Evolutionary conservation across 768 basidiomycete species (phyloP).

Genomic region (Serendipita vermifera): DNA sequence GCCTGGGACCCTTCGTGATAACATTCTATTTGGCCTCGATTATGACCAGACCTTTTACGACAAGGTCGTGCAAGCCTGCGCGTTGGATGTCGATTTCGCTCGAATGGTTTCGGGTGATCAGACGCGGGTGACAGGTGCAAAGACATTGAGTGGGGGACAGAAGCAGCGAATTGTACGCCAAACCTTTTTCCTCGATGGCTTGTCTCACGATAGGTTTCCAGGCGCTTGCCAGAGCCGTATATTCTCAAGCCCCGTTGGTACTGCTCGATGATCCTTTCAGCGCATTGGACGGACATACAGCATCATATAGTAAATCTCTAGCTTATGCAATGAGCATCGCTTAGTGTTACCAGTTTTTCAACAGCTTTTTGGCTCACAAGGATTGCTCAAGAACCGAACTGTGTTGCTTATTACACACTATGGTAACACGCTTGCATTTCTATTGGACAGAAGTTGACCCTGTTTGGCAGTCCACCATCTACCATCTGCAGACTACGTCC

Average conservation of each 20-base stretch:
- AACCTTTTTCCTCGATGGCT: not conserved
- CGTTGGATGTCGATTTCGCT: constrained; percentile 24
- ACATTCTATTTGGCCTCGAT: constrained; percentile 26
- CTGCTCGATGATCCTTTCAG: constrained; percentile 6
- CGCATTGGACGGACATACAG: not conserved
- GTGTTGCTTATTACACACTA: constrained; percentile 2
- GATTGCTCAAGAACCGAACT: not conserved
- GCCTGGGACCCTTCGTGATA: constrained; percentile 23
- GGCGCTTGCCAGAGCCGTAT: constrained; percentile 8
- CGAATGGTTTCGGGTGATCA: constrained; percentile 25
- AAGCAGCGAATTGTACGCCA: constrained; percentile 3
- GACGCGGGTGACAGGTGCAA: constrained; percentile 18
- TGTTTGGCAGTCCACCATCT: constrained; percentile 1
- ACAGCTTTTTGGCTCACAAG: not conserved
- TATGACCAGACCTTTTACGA: constrained; percentile 24
- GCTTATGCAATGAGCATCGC: not conserved
- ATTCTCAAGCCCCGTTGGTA: not conserved
- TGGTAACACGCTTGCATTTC: not conserved
- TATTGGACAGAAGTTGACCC: not conserved
- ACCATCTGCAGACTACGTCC: not conserved
- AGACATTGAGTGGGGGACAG: constrained; percentile 5
- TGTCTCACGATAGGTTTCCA: not conserved
- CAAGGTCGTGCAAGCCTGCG: constrained; percentile 16
- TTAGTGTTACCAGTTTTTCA: not conserved
- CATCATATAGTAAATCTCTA: not conserved